phyloP scores from a whole-genome alignment of 768 basidiomycete species.

The Termitomyces bulborhizus region DNA sequence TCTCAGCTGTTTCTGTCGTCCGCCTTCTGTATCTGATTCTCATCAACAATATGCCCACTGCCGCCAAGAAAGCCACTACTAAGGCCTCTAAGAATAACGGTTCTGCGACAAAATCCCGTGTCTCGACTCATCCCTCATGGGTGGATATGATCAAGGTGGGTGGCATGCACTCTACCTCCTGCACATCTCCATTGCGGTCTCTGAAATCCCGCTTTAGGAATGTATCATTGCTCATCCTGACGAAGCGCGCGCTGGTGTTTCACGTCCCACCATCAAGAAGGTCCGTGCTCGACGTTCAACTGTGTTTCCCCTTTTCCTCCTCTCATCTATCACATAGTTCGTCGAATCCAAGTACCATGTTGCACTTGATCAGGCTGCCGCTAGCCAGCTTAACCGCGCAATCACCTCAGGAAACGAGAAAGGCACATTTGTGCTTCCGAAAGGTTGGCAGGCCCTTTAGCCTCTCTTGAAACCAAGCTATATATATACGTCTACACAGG shows the following conservation, averaged over 20 bases:
- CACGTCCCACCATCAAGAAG: constrained; percentile 79
- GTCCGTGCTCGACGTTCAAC: constrained; percentile 24
- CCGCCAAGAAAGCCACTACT: constrained; percentile 30
- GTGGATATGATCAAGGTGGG: constrained; percentile 76
- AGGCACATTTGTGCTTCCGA: constrained; percentile 44
- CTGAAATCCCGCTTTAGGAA: constrained; percentile 34
- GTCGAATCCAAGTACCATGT: constrained; percentile 81
- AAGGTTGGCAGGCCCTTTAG: constrained; percentile 26
- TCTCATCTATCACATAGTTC: constrained; percentile 40
- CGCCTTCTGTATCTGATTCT: neutral
- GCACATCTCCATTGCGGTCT: constrained; percentile 7
- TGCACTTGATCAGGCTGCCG: constrained; percentile 65
- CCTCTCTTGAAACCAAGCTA: constrained; percentile 1
- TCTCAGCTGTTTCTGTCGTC: constrained; percentile 1
- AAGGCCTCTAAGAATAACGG: constrained; percentile 31
- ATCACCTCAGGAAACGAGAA: constrained; percentile 53
- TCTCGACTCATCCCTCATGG: constrained; percentile 57
- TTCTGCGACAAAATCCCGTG: constrained; percentile 28
- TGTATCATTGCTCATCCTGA: constrained; percentile 69
- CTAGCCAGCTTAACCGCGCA: constrained; percentile 74
- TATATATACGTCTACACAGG: constrained; percentile 15
- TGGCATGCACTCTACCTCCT: constrained; percentile 1
- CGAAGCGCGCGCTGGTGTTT: constrained; percentile 71
- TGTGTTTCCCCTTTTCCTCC: constrained; percentile 7
- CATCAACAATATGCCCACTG: constrained; percentile 16